A percentile compares a stretch with the other conserved stretches of the same genome.
These are phyloP conservation scores for Speleostelium caveatum DNA, from an alignment of 78 protist species.

Conservation along the genomic window DNA sequence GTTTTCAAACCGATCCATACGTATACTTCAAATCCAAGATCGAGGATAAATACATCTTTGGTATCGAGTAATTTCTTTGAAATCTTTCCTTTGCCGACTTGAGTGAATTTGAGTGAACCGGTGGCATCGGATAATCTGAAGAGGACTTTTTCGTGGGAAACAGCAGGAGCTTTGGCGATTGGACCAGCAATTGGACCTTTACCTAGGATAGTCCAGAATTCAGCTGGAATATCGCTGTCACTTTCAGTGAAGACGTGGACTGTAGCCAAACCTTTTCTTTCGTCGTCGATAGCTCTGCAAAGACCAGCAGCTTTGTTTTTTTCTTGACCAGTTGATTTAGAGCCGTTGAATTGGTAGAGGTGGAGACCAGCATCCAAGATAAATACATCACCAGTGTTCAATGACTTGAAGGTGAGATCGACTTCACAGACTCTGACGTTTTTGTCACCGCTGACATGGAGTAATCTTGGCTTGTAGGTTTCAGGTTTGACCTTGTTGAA, in stretches of 20 bases:
- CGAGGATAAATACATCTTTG: constrained; percentile 81
- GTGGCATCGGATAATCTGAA: constrained; percentile 47
- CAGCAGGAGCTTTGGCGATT: background rate
- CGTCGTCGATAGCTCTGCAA: constrained; percentile 20
- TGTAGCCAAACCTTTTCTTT: constrained; percentile 43
- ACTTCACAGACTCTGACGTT: constrained; percentile 50
- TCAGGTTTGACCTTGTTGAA: constrained; percentile 63
- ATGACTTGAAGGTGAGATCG: background rate
- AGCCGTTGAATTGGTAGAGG: constrained; percentile 65
- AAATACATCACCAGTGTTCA: constrained; percentile 77
- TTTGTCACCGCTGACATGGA: constrained; percentile 24
- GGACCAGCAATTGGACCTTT: constrained; percentile 20
- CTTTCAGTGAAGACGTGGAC: constrained; percentile 27
- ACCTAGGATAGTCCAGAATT: constrained; percentile 52
- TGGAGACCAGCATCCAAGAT: constrained; percentile 68
- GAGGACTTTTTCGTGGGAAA: constrained; percentile 17
- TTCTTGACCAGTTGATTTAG: constrained; percentile 5
- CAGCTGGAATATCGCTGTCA: constrained; percentile 48
- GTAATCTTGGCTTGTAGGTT: constrained; percentile 55
- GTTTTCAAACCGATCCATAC: constrained; percentile 75
- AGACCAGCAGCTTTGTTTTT: constrained; percentile 27
- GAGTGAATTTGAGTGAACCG: constrained; percentile 20
- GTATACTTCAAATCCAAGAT: constrained; percentile 66
- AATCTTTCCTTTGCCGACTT: constrained; percentile 51
- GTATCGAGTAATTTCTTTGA: background rate